A percentile compares a stretch with the other conserved stretches of the same genome.
Conservation (phyloP, 2,329 filamentous ascomycete species). For the Anthostomella pinea region DNA sequence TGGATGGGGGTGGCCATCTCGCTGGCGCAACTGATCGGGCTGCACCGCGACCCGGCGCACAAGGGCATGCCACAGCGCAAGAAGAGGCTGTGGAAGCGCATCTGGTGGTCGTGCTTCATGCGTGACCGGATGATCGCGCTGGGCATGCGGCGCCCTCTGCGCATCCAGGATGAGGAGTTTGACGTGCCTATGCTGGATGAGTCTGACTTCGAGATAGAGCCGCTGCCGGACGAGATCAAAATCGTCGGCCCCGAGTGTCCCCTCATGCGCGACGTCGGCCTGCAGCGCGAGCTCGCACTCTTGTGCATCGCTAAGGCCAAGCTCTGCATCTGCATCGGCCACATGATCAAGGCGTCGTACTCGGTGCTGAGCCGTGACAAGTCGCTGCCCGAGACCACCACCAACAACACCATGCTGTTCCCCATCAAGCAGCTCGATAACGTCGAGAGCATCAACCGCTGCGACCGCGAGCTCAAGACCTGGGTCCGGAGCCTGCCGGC, state of each 20-base stretch:
- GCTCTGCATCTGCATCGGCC: constrained; percentile 83
- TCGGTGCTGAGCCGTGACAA: constrained; percentile 85
- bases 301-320: constrained; percentile 93
- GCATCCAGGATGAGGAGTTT: constrained; percentile 91
- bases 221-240: constrained; percentile 64
- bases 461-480: constrained; percentile 73
- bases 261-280: constrained; percentile 64
- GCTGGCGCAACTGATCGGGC: constrained; percentile 85
- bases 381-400: constrained; percentile 72
- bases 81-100: constrained; percentile 86
- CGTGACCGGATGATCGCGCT: constrained; percentile 88
- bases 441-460: constrained; percentile 72
- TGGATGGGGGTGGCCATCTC: constrained; percentile 98
- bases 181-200: constrained; percentile 87
- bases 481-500: constrained; percentile 74
- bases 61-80: constrained; percentile 71
- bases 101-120: constrained; percentile 99
- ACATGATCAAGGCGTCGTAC: constrained; percentile 87
- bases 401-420: constrained; percentile 76
- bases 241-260: constrained; percentile 69
- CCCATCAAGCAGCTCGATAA: constrained; percentile 86
- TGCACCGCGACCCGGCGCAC: constrained; percentile 79
- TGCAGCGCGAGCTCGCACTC: constrained; percentile 75
- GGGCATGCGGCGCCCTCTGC: constrained; percentile 87
- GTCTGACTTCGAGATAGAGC: constrained; percentile 76